Conservation (phyloP, 495 filamentous ascomycete genomes). For the Margaritispora aquatica region DNA sequence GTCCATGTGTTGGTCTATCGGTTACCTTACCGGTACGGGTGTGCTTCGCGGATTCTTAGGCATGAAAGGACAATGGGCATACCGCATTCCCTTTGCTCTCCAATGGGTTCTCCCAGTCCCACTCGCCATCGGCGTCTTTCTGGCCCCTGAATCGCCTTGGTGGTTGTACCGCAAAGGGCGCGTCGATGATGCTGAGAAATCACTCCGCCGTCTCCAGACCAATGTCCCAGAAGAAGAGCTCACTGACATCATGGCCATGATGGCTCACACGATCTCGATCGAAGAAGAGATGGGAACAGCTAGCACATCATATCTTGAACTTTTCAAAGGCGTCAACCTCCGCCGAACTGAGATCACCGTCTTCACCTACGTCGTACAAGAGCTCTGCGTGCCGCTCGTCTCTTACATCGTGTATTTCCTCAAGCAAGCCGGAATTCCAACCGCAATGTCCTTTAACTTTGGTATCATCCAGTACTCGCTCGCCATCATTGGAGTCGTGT, state of each 20-base stretch:
- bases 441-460: conserved; percentile 17
- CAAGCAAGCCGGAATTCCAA: conserved; percentile 55
- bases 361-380: conserved; percentile 64
- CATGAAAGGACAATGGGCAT: not conserved
- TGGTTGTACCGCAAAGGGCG: conserved; percentile 50
- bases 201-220: conserved; percentile 36
- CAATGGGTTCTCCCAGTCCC: conserved; percentile 41
- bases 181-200: conserved; percentile 38
- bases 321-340: conserved; percentile 58
- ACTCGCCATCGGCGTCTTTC: conserved; percentile 30
- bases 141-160: conserved; percentile 45
- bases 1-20: conserved; percentile 46
- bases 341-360: conserved; percentile 64
- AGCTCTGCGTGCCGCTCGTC: conserved; percentile 62
- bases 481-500: conserved; percentile 30
- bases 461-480: conserved; percentile 1
- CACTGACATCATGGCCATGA: conserved; percentile 12
- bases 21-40: conserved; percentile 51
- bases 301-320: conserved; percentile 46
- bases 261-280: conserved; percentile 52
- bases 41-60: conserved; percentile 33
- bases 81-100: conserved; percentile 4
- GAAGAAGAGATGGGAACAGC: conserved; percentile 37
- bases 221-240: conserved; percentile 44
- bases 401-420: conserved; percentile 65